These are phyloP conservation scores for Knoxia roxburghii DNA, from an alignment of 257 asterid species.

Conservation along the genomic window DNA sequence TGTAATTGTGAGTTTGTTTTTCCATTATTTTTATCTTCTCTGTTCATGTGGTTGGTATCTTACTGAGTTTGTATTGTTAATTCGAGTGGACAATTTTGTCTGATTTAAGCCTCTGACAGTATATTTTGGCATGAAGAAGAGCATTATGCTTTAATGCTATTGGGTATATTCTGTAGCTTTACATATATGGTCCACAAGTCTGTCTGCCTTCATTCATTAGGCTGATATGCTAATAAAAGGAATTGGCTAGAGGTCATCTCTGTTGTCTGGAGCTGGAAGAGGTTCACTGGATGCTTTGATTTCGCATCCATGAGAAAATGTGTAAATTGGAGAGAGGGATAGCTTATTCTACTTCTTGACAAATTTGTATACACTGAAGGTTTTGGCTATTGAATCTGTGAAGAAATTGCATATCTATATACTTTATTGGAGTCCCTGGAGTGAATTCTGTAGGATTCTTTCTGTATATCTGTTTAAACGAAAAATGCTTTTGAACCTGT, in stretches of 20 bases:
- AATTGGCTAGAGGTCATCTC: not conserved
- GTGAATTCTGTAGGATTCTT: too few relatives aligned
- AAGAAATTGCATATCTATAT: not conserved
- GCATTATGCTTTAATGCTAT: not conserved
- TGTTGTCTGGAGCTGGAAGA: not conserved
- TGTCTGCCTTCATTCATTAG: not conserved
- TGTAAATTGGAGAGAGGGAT: not conserved
- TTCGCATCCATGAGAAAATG: not conserved
- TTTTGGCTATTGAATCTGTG: not conserved
- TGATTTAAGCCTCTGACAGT: not conserved
- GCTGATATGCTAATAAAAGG: not conserved
- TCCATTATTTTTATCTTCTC: not conserved
- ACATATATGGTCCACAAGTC: not conserved
- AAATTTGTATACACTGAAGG: not conserved
- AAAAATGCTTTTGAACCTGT: too few relatives aligned
- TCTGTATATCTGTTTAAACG: too few relatives aligned
- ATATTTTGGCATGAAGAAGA: not conserved
- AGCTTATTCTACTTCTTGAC: not conserved
- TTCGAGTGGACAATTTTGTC: not conserved
- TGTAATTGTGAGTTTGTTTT: constrained; percentile 66
- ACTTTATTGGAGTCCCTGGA: too few relatives aligned
- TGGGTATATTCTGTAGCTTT: not conserved
- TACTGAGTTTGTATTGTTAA: not conserved
- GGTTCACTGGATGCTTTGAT: not conserved
- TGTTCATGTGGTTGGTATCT: not conserved